Percentiles rank a stretch among this genome's conserved stretches.
Evolutionary conservation across 768 basidiomycete species (phyloP).

Genomic region (Hygrophoropsis aurantiaca): DNA sequence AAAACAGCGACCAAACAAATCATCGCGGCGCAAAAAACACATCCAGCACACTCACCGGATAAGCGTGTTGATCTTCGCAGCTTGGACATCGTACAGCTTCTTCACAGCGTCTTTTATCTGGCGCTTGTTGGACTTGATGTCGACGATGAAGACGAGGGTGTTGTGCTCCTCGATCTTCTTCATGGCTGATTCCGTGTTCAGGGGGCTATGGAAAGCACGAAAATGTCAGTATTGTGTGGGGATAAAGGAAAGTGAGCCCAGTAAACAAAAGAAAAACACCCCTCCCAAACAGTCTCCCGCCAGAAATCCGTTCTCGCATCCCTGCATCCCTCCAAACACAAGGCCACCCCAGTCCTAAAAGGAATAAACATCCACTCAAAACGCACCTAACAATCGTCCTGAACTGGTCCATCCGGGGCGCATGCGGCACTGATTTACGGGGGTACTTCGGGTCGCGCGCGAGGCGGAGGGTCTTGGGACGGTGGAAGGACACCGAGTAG

Average conservation of each 20-base stretch:
- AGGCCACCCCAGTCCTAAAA: too few relatives aligned
- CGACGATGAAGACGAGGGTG: conserved; percentile 97
- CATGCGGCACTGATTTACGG: conserved; percentile 91
- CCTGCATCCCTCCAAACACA: too few relatives aligned
- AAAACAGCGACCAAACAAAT: too few relatives aligned
- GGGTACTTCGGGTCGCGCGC: conserved; percentile 88
- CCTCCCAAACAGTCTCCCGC: too few relatives aligned
- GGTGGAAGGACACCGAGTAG: conserved; percentile 88
- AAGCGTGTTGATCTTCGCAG: conserved; percentile 95
- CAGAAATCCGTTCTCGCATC: too few relatives aligned
- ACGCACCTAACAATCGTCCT: conserved; percentile 88
- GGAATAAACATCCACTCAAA: too few relatives aligned
- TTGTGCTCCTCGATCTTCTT: conserved; percentile 99
- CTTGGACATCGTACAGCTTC: conserved; percentile 97
- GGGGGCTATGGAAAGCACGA: conserved; percentile 46
- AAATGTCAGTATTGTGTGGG: not conserved
- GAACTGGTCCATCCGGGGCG: conserved; percentile 95
- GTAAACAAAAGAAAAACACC: too few relatives aligned
- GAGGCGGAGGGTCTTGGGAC: conserved; percentile 90
- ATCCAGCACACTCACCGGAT: conserved; percentile 68
- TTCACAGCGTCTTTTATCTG: conserved; percentile 99
- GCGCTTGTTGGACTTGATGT: conserved; percentile 93
- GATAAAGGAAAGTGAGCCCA: too few relatives aligned
- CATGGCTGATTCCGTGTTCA: conserved; percentile 98
- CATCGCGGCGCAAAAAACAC: not conserved